Conservation (phyloP, 352 stramenopile species). For the Thalassiosira hispida region DNA sequence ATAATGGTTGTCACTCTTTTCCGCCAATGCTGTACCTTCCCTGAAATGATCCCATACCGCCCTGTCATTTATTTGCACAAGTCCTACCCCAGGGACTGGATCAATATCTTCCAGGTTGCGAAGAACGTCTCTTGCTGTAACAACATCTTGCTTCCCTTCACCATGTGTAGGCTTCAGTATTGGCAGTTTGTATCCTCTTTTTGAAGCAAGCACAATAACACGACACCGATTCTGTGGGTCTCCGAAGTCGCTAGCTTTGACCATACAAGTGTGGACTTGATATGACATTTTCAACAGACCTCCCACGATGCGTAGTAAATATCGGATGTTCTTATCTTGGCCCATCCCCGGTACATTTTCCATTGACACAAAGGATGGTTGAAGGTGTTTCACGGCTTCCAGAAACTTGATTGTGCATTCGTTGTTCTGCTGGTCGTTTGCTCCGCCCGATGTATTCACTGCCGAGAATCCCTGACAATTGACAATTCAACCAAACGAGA, state of each 20-base stretch:
- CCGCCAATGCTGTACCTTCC: constrained; percentile 5
- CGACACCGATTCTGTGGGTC: constrained; percentile 45
- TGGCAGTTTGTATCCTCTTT: constrained; percentile 29
- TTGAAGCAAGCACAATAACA: constrained; percentile 44
- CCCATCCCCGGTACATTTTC: constrained; percentile 57
- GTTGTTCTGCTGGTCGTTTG: constrained; percentile 58
- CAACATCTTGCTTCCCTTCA: neutral
- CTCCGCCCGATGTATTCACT: constrained; percentile 36
- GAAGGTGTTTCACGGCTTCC: constrained; percentile 31
- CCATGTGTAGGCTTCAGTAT: constrained; percentile 27
- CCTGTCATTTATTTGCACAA: constrained; percentile 7
- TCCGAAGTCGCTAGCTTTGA: constrained; percentile 34
- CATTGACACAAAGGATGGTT: constrained; percentile 45
- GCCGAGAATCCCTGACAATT: too few relatives aligned
- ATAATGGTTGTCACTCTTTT: constrained; percentile 12
- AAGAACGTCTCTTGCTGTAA: constrained; percentile 29
- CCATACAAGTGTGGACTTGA: constrained; percentile 25
- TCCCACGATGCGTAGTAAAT: constrained; percentile 32
- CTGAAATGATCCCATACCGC: constrained; percentile 12
- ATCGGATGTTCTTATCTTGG: constrained; percentile 15
- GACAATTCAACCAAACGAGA: neutral
- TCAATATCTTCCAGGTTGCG: constrained; percentile 38
- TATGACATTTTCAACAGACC: constrained; percentile 45
- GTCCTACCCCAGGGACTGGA: constrained; percentile 1
- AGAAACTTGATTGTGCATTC: constrained; percentile 47